These are phyloP conservation scores for Alopecurus myosuroides DNA, from an alignment of 176 grass and related monocot genomes.

Conservation along the genomic window DNA sequence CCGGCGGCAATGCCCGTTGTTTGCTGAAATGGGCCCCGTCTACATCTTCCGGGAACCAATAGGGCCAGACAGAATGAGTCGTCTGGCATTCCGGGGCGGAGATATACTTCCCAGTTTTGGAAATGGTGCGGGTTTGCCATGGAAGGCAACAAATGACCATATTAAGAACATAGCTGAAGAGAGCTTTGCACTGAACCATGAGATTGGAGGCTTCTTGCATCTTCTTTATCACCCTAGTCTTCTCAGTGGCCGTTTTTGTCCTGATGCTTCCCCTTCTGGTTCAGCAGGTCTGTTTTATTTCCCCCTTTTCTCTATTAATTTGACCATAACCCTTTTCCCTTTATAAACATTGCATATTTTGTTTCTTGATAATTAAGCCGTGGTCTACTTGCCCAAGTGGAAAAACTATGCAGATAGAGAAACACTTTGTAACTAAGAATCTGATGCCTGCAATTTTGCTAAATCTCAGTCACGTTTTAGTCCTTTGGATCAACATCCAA, in stretches of 20 bases:
- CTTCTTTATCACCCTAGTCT: conserved; percentile 94
- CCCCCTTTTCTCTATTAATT: not conserved
- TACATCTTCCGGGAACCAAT: conserved; percentile 99
- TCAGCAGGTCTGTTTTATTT: conserved; percentile 60
- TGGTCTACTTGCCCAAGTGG: conserved; percentile 10
- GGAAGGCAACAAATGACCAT: conserved; percentile 64
- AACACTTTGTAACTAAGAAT: not conserved
- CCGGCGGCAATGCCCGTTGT: conserved; percentile 76
- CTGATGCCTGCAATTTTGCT: not conserved
- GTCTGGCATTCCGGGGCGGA: conserved; percentile 65
- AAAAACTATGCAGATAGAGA: conserved; percentile 14
- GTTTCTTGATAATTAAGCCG: not conserved
- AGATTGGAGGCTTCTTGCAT: conserved; percentile 68
- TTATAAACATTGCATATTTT: not conserved
- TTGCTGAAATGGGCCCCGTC: conserved; percentile 97
- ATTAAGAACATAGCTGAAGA: conserved; percentile 65
- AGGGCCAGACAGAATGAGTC: conserved; percentile 73
- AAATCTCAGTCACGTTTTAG: not conserved
- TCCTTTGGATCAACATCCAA: not conserved
- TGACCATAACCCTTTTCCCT: not conserved
- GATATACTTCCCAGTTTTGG: conserved; percentile 85
- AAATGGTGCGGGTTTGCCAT: conserved; percentile 89
- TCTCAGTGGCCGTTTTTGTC: conserved; percentile 81
- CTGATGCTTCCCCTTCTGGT: conserved; percentile 94
- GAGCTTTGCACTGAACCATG: conserved; percentile 56